Evolutionary conservation across 768 basidiomycete genomes (phyloP).

Genomic region (Chalciporus chontae): DNA sequence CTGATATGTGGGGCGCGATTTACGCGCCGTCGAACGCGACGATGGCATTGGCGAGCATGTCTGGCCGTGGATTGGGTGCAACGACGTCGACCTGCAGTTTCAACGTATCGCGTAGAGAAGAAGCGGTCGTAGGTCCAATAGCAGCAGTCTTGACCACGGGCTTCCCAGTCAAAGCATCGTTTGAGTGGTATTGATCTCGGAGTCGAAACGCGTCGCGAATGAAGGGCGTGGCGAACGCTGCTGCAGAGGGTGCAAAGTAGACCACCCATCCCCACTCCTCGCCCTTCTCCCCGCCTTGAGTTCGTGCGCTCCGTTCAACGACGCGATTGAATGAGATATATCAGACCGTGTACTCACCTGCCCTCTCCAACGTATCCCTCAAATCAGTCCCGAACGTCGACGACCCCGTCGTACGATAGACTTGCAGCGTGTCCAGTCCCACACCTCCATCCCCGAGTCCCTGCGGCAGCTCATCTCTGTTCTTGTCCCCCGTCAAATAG

Average conservation of each 20-base stretch:
- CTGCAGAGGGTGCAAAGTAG: conserved; percentile 73
- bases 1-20: not conserved
- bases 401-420: conserved; percentile 67
- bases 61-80: conserved; percentile 53
- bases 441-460: conserved; percentile 47
- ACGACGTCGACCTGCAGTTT: conserved; percentile 51
- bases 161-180: not conserved
- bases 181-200: conserved; percentile 8
- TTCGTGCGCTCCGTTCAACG: too few species aligned
- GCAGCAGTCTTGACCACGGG: conserved; percentile 43
- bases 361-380: conserved; percentile 25
- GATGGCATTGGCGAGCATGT: conserved; percentile 39
- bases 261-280: conserved; percentile 60
- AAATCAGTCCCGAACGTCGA: conserved; percentile 47
- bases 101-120: conserved; percentile 46
- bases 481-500: conserved; percentile 88
- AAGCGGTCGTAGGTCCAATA: conserved; percentile 66
- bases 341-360: conserved; percentile 19
- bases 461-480: conserved; percentile 59
- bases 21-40: conserved; percentile 14
- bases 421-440: conserved; percentile 49
- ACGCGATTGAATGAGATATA: too few species aligned
- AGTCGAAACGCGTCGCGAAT: conserved; percentile 45
- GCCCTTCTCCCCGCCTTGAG: not conserved
- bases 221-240: conserved; percentile 51